Base-by-base conservation (phyloP, 495 filamentous ascomycete genomes). In the Penicillium flavigenum region DNA sequence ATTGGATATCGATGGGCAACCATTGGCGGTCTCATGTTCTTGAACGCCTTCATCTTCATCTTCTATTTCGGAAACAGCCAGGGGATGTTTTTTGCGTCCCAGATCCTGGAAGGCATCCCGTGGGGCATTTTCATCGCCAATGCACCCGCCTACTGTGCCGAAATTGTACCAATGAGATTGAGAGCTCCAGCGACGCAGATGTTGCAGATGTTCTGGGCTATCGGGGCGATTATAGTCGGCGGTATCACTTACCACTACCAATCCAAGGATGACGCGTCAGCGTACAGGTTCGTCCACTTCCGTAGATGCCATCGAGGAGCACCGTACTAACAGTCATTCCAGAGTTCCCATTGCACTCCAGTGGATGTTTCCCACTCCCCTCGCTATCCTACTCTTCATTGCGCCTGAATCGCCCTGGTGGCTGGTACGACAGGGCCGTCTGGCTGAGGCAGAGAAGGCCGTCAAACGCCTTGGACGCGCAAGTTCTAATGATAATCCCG, bases 371-470 rank as follows among this genome's bases (percentile, higher is more conserved):
- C 76, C 75, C 48, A 69, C 64, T 45, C 70, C 70, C 31, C 68
- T 72, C 57, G 68, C 66, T 57, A 68, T 71, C 58, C 57, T 71
- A 44, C 45, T 71, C 46, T 71, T 59, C 55, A 0, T 71, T 88
- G 75, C 78, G 44, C 79, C 74, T 47, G 78, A 81, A 62, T 78
- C 73, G 27, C 74, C 77, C n/a, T 79, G 76, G 74, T 76, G 75
- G 68, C 69, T 80, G 0, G 75, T 80, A 47, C 72, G 75, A 49
- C 61, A 72, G 53, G 76, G 72, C 19, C 67, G 70, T 50, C 59
- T 76, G 32, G 77, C 75, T 7, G 70, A 74, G 12, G 79, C 78
- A 24, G 65, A 66, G 22, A 55, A 61, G 19, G 60, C 75, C 8
- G 64, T 79, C 47, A 63, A 63, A 41, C 68, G 75, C 29, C 74